Base-by-base conservation (phyloP, 2,329 filamentous ascomycete genomes). In the Curvularia eragrostidis region DNA sequence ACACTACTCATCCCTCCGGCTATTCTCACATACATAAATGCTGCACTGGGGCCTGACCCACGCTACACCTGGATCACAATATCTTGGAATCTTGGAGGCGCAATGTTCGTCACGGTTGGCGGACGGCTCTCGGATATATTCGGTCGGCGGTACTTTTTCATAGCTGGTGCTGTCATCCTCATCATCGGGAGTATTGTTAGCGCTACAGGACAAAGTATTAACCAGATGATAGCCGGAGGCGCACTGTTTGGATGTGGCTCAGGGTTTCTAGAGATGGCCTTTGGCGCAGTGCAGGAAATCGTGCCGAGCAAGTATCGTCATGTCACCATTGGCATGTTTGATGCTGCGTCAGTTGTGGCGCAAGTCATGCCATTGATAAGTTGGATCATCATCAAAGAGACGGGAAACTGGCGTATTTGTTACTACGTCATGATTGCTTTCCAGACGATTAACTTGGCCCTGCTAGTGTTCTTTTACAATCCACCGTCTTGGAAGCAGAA, bases 221-320 rank as follows among this genome's bases (percentile, higher is more conserved):
- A 72, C 26, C 72, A 76, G 52, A 79, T 80, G 77, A 79, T 80
- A 52, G 75, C 69, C 4, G 73, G 73, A 18, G 76, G 77, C 13
- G 75, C 72, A 9, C 64, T 80, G 21, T 79, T 80, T 50, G 77
- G 78, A 15, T 67, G 73, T n/a, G 77, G 77, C 5, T 71, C 70
- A 19, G 78, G 78, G 1, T 77, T 80, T 52, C 70, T 78, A 44
- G 77, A 80, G 52, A 74, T 79, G 66, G 70, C 73, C 13, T 80
- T 77, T 61, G 77, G 68, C 32, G 68, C 67, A n/a, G 68, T 72
- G 13, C 69, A 73, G 64, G 78, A 79, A 62, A 74, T 77, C 26
- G 72, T 79, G 26, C 77, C 77, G 8, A 77, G 74, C 54, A 69
- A 68, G 32, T 76, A 74, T 55, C 67, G 78, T n/a, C 71, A 78